Conservation (phyloP, 768 basidiomycete species). For the Pleurotus pulmonarius region DNA sequence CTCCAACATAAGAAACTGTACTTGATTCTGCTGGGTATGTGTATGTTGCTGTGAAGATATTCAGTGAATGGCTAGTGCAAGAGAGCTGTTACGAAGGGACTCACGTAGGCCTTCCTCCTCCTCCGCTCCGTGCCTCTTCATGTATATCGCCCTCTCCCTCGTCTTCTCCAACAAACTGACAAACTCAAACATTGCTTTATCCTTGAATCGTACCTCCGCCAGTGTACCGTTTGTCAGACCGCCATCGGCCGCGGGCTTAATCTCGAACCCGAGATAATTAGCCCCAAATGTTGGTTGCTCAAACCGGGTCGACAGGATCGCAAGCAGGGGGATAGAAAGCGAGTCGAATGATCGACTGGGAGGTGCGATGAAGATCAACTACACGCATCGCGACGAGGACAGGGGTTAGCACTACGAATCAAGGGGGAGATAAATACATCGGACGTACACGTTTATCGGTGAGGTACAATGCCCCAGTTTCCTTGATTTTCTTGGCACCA, state of each 20-base stretch:
- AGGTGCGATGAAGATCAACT: constrained; percentile 63
- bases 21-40: constrained; percentile 42
- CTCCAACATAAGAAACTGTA: constrained; percentile 33
- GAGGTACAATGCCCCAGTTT: constrained; percentile 53
- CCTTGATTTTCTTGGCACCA: constrained; percentile 54
- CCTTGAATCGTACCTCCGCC: constrained; percentile 64
- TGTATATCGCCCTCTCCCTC: constrained; percentile 70
- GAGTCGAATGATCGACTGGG: constrained; percentile 35
- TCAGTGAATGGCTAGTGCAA: not conserved
- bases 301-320: constrained; percentile 66
- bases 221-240: constrained; percentile 61
- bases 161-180: constrained; percentile 72
- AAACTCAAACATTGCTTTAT: constrained; percentile 71
- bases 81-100: constrained; percentile 21
- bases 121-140: constrained; percentile 53
- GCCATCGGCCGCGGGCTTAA: constrained; percentile 66
- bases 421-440: not conserved
- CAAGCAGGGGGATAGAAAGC: constrained; percentile 55
- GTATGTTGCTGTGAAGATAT: constrained; percentile 34
- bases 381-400: not conserved
- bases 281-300: constrained; percentile 71
- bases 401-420: constrained; percentile 1
- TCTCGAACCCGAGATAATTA: constrained; percentile 64
- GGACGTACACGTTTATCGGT: constrained; percentile 69
- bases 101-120: constrained; percentile 62